These are phyloP conservation scores for Tylopilus balloui DNA, from an alignment of 768 basidiomycete genomes.

Conservation along the genomic window DNA sequence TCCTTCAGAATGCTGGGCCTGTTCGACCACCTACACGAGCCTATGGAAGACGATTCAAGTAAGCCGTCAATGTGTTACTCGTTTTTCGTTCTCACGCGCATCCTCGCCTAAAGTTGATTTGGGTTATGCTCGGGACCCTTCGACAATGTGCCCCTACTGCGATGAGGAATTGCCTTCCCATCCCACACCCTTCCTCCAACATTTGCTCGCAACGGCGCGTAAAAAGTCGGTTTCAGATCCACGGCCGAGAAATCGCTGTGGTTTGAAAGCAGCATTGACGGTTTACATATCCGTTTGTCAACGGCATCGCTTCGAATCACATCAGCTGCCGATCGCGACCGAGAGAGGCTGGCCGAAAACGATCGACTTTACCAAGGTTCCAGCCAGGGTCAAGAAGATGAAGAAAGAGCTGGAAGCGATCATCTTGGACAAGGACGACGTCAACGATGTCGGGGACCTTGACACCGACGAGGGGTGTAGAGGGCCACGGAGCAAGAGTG, in stretches of 20 bases:
- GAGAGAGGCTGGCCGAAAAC: slow-evolving; percentile 70
- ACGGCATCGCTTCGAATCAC: slow-evolving; percentile 71
- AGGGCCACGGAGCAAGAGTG: slow-evolving; percentile 38
- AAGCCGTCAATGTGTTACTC: slow-evolving; percentile 11
- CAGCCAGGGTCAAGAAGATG: slow-evolving; percentile 51
- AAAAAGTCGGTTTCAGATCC: slow-evolving; percentile 56
- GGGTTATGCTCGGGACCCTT: slow-evolving; percentile 53
- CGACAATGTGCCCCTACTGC: slow-evolving; percentile 75
- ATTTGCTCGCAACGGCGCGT: slow-evolving; percentile 48
- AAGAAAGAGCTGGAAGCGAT: slow-evolving; percentile 43
- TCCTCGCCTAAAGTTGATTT: slow-evolving; percentile 42
- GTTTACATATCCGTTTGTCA: slow-evolving; percentile 68
- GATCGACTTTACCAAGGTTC: slow-evolving; percentile 60
- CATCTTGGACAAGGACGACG: slow-evolving; percentile 42
- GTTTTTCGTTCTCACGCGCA: not conserved
- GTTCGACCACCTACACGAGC: slow-evolving; percentile 18
- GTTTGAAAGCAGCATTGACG: slow-evolving; percentile 47
- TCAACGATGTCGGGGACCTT: slow-evolving; percentile 19
- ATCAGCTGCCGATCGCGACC: slow-evolving; percentile 68
- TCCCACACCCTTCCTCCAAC: slow-evolving; percentile 56
- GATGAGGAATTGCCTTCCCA: slow-evolving; percentile 61
- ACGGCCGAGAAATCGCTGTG: slow-evolving; percentile 64
- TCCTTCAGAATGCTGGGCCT: slow-evolving; percentile 3
- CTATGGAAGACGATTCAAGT: slow-evolving; percentile 41
- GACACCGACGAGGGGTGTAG: not conserved